phyloP scores from a whole-genome alignment of 352 stramenopile species.

The Phytopythium chamaehyphon region DNA sequence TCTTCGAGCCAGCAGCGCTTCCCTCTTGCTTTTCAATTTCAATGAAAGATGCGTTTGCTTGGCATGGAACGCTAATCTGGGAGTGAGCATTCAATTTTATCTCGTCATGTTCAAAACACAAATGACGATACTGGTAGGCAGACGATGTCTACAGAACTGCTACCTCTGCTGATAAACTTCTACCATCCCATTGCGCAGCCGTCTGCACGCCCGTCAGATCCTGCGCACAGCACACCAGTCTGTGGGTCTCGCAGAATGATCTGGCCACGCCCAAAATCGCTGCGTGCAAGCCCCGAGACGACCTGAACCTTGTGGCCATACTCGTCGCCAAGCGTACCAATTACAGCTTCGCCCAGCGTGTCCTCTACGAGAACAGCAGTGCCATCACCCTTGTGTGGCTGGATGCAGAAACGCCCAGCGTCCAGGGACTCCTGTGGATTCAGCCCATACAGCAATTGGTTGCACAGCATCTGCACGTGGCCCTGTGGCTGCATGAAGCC shows the following conservation, averaged over 20 bases:
- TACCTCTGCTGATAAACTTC: not conserved
- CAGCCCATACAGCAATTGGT: constrained; percentile 80
- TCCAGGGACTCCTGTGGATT: constrained; percentile 92
- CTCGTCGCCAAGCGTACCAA: constrained; percentile 59
- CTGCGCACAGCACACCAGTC: constrained; percentile 91
- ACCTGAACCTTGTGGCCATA: constrained; percentile 70
- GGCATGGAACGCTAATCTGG: too few relatives aligned
- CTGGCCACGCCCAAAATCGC: constrained; percentile 75
- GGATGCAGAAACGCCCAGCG: constrained; percentile 93
- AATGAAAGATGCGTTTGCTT: too few relatives aligned
- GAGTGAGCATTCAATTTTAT: too few relatives aligned
- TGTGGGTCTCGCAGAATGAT: constrained; percentile 78
- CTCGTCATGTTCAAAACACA: too few relatives aligned
- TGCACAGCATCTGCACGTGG: constrained; percentile 93
- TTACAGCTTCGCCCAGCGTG: constrained; percentile 56
- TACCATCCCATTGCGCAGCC: constrained; percentile 91
- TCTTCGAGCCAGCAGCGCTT: too few relatives aligned
- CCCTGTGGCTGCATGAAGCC: constrained; percentile 97
- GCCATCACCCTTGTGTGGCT: constrained; percentile 41
- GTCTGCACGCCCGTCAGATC: constrained; percentile 93
- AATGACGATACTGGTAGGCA: too few relatives aligned
- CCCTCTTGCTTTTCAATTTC: too few relatives aligned
- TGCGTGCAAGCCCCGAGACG: constrained; percentile 24
- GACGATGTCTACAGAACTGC: not conserved
- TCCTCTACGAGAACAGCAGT: constrained; percentile 87